Evolutionary conservation across 2,329 filamentous ascomycete species (phyloP), one percentile per base, ranked within the genome.

Genomic region (Didymella glomerata): DNA sequence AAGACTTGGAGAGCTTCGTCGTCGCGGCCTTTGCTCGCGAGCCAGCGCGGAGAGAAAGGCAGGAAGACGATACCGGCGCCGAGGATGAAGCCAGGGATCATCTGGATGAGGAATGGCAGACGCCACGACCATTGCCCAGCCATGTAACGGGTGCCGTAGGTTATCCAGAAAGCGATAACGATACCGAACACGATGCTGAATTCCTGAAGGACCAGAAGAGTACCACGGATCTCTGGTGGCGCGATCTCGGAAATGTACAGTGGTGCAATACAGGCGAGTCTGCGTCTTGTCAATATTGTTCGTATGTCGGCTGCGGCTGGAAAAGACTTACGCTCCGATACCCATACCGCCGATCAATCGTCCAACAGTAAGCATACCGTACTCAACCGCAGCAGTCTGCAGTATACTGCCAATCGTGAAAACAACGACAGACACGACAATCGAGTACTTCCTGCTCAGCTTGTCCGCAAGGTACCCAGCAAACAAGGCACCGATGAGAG

Each of bases 41-140:
- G 78, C 79, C 84, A 86, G 28, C 85, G 78, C 0, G 85, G 85
- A 0, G 84, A 86, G 65, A 82, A 86, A 0, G 85, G 85, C 40
- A 85, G 76, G 60, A 83, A 77, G 24, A 74, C 61, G 25, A 84
- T 81, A 9, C 80, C 80, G 28, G 68, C 44, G 45, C 77, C 73
- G 27, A 80, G 67, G 57, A 77, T 68, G 3, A 78, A 63, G 10
- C 78, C 79, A 4, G 77, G 76, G 4, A 80, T 65, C 58, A 81
- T 79, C 54, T 84, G 82, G 5, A 84, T 69, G 3, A 78, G 72
- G 56, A 83, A 83, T 0, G 82, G 82, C 0, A 84, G 72, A 7
- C 81, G 75, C 65, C 79, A 84, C 3, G 81, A 70, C 69, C 75
- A 76, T 62, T 81, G 77, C 30, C 76, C 68, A 0, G 71, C 59